These are phyloP conservation scores for Pseudogymnoascus sp. DNA, from an alignment of 2,329 filamentous ascomycete genomes.

Conservation along the genomic window DNA sequence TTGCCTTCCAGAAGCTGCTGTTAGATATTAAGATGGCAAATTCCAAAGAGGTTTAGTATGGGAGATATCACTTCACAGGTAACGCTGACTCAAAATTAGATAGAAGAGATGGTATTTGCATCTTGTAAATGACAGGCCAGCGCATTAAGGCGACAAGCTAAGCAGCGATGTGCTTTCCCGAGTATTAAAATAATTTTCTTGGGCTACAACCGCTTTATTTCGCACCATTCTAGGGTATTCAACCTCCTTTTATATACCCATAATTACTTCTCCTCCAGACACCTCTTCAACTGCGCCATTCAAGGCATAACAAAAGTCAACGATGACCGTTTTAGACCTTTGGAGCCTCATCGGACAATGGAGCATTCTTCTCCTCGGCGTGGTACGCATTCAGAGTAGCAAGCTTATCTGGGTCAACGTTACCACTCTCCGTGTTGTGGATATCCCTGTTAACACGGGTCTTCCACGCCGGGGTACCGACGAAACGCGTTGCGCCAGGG, in stretches of 20 bases:
- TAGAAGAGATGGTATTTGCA: background rate
- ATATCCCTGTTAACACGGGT: constrained; percentile 21
- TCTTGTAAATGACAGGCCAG: background rate
- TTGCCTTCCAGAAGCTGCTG: background rate
- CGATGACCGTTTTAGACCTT: background rate
- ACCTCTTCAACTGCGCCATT: too few relatives aligned
- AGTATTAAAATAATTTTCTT: background rate
- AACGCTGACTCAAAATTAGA: background rate
- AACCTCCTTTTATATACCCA: background rate
- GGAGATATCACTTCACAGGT: background rate
- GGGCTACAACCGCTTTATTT: background rate
- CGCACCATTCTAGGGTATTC: background rate
- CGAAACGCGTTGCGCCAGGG: background rate
- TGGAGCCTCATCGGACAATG: background rate
- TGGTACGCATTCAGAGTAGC: constrained; percentile 13
- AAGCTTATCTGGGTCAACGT: constrained; percentile 24
- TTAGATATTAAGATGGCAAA: background rate
- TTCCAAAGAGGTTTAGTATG: background rate
- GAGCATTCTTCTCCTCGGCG: constrained; percentile 5
- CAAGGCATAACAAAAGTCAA: background rate
- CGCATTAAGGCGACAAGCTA: background rate
- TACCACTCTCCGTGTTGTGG: constrained; percentile 21
- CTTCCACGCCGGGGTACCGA: constrained; percentile 17
- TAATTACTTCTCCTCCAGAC: background rate
- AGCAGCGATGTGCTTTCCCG: background rate